These are phyloP conservation scores for Aspergillus bombycis DNA, from an alignment of 2,329 filamentous ascomycete genomes.

Conservation along the genomic window DNA sequence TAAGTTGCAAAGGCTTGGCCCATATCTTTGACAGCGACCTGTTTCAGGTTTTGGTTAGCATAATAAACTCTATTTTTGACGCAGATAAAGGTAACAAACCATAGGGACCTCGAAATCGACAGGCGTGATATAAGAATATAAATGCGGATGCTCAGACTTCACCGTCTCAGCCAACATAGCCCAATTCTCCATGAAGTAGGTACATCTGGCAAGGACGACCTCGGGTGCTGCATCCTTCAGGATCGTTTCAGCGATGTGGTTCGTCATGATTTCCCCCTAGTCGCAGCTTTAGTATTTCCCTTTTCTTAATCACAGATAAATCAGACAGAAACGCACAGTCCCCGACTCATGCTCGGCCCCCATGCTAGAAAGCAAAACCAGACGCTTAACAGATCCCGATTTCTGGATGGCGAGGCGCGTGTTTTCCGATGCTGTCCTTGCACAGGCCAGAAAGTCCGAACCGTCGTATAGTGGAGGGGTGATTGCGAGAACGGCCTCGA, in stretches of 20 bases:
- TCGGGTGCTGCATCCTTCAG: conserved; percentile 13
- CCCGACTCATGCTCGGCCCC: conserved; percentile 17
- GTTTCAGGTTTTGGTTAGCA: neutral
- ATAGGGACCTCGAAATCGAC: conserved; percentile 19
- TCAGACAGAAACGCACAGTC: conserved; percentile 7
- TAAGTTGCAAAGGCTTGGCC: conserved; percentile 8
- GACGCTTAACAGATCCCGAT: conserved; percentile 10
- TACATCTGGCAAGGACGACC: conserved; percentile 18
- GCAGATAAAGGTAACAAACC: conserved; percentile 2
- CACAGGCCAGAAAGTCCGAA: conserved; percentile 11
- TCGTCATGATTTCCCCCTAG: conserved; percentile 22
- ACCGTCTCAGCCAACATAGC: conserved; percentile 5
- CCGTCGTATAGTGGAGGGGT: conserved; percentile 17
- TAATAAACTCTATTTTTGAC: too few species aligned
- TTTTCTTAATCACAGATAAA: neutral
- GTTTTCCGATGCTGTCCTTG: conserved; percentile 12
- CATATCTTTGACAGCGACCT: conserved; percentile 18
- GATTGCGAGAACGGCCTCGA: conserved; percentile 18
- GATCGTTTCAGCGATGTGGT: conserved; percentile 18
- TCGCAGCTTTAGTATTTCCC: neutral
- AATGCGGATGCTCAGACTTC: conserved; percentile 9
- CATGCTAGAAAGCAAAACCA: conserved; percentile 19
- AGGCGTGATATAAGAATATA: conserved; percentile 16
- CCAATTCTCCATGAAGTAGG: conserved; percentile 26
- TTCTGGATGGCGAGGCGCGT: conserved; percentile 12